Percentiles rank a stretch among this genome's conserved stretches.
phyloP scores from a whole-genome alignment of 768 basidiomycete genomes.

The Leccinellum luteum region DNA sequence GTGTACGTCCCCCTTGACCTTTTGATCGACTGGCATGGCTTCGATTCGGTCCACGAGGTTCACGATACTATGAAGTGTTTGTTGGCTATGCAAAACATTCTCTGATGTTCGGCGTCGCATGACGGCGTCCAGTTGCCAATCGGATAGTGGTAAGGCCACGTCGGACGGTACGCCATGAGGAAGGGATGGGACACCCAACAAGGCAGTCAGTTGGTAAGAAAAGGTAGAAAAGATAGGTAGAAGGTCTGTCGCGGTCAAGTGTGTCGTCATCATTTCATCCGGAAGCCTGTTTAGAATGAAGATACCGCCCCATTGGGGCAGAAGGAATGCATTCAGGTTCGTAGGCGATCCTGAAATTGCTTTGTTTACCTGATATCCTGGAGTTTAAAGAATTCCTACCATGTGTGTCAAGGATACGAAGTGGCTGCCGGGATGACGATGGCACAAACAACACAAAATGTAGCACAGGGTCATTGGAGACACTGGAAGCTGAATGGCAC shows the following conservation, averaged over 20 bases:
- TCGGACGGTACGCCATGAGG: conserved; percentile 44
- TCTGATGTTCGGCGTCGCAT: conserved; percentile 67
- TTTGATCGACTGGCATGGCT: conserved; percentile 86
- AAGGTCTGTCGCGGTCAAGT: conserved; percentile 41
- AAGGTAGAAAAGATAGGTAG: conserved; percentile 60
- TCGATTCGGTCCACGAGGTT: conserved; percentile 82
- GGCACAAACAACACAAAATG: conserved; percentile 93
- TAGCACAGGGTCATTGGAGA: conserved; percentile 89
- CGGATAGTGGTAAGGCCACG: conserved; percentile 39
- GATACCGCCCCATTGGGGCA: conserved; percentile 94
- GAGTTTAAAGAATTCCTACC: conserved; percentile 35
- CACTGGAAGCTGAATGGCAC: conserved; percentile 69
- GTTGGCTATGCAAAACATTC: conserved; percentile 63
- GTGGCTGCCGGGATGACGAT: conserved; percentile 60
- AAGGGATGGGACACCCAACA: conserved; percentile 77
- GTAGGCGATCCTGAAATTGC: conserved; percentile 42
- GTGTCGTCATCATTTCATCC: conserved; percentile 23
- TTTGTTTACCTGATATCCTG: conserved; percentile 10
- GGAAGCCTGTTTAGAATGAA: conserved; percentile 64
- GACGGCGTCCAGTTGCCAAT: conserved; percentile 83
- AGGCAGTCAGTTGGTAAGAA: conserved; percentile 64
- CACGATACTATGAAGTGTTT: conserved; percentile 79
- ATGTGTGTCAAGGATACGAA: conserved; percentile 58
- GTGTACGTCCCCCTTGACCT: conserved; percentile 71
- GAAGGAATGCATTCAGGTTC: conserved; percentile 68